phyloP scores from a whole-genome alignment of 805 yeast species.

The Maudiozyma barnettii region DNA sequence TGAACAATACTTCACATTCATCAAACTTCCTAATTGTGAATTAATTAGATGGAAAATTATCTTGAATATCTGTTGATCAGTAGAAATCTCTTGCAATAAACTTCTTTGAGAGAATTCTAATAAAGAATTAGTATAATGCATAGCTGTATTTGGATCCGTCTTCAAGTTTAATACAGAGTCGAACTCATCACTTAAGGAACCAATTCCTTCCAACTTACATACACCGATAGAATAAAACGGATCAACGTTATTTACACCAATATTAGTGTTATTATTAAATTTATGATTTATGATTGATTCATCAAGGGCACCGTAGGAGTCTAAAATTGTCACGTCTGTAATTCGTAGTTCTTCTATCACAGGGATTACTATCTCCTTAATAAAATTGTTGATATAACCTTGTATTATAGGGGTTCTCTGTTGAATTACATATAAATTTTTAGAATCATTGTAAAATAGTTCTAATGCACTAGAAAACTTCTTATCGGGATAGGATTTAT shows the following conservation, averaged over 20 bases:
- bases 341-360: slow-evolving; percentile 37
- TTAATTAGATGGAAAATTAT: slow-evolving; percentile 22
- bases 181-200: slow-evolving; percentile 16
- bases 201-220: slow-evolving; percentile 18
- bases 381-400: slow-evolving; percentile 42
- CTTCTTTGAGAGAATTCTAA: slow-evolving; percentile 18
- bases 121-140: slow-evolving; percentile 13
- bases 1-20: slow-evolving; percentile 35
- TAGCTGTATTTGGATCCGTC: slow-evolving; percentile 9
- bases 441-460: slow-evolving; percentile 38
- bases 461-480: slow-evolving; percentile 56
- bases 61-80: slow-evolving; percentile 23
- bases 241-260: slow-evolving; percentile 1
- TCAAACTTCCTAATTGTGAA: slow-evolving; percentile 3
- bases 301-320: slow-evolving; percentile 58
- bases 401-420: slow-evolving; percentile 82
- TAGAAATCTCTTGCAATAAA: slow-evolving; percentile 21
- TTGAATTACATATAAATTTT: slow-evolving; percentile 52
- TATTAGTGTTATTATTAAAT: background rate
- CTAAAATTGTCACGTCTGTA: slow-evolving; percentile 44
- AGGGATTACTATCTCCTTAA: slow-evolving; percentile 41
- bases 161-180: slow-evolving; percentile 17
- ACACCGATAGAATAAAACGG: slow-evolving; percentile 17
- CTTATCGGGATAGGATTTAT: slow-evolving; percentile 8
- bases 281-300: slow-evolving; percentile 6